Evolutionary conservation across 2,329 filamentous ascomycete genomes (phyloP), one percentile per base, ranked within the genome.

Genomic region (Paecilomyces dactylethromorphus): DNA sequence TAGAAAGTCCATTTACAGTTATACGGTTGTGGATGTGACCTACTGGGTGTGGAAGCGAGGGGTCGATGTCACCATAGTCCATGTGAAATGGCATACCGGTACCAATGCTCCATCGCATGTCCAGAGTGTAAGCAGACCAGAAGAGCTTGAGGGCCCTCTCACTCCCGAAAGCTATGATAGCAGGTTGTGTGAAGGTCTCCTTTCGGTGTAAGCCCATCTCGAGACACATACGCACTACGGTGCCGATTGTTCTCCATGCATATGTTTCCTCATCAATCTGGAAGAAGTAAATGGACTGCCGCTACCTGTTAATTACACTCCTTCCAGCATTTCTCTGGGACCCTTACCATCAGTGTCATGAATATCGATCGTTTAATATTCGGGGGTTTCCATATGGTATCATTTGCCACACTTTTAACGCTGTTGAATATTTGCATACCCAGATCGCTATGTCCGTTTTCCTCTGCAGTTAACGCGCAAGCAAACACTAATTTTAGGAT

Each of bases 211-310:
- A 81, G 2, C 92, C 92, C 58, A 92, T 80, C 70, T 92, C 89
- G 24, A 91, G 76, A 61, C 90, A 94, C 70, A 93, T 82, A 18
- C 92, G 84, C 15, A 89, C 85, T 1, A 92, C 90, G 62, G 94
- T 85, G 1, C 92, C 92, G 71, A 95, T 92, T n/a, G 92, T 84
- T 12, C 92, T 85, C 91, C 92, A 97, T 0, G 91, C 89, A 11
- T 93, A 81, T 0, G 87, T 82, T 73, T 97, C 92, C 64, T 96
- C 90, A 64, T 92, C 92, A 55, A 86, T 86, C 54, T 96, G 85
- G 68, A 95, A 97, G 62, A 92, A 84, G 70, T 92, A 96, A 59
- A 86, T 87, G 31, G 82, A 82, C 85, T 87, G 56, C 24, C 13
- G 22, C 10, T 2, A 4, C 29, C 26, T 22, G 45, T 26, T 56